Base-by-base conservation (phyloP, 305 asterid species). In the Fraxinus ornus region DNA sequence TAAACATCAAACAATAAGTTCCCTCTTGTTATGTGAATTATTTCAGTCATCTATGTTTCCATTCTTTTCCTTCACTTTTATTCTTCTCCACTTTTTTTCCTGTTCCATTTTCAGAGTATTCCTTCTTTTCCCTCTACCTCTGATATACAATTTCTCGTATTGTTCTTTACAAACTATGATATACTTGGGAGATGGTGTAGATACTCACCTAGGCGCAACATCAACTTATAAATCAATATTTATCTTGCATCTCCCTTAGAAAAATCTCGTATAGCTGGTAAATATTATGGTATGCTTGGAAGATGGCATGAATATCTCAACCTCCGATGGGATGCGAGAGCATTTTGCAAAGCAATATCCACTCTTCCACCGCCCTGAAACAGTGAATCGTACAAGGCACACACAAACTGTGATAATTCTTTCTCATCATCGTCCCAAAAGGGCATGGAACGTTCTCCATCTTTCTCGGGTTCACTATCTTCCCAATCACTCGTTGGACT, bases 401-500 rank as follows among this genome's bases (percentile, higher is more conserved):
- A 88, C 73, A 96, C 88, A 74, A 94, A 94, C 81, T 90, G 93
- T 81, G 97, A 91, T 85, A 94, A 81, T 72, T 94, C 97, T 82
- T 95, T 97, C 91, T 96, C 98, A 26, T 93, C 97, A 33, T 94
- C 98, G 28, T 96, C 98, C 98, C 98, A 95, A 60, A 95, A 47
- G 99, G 97, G 84, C 79, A 82, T 79, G 0, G 94, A 77, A 5
- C 39, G 89, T 78, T 89, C 94, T 78, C 89, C 97, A 7, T 76
- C 82, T 82, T 89, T 92, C 60, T 93, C 98, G 1, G 93, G 93
- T 49, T 93, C 98, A 70, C 94, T 93, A 39, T 94, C 98, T 81
- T 97, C 99, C 99, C 99, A 97, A 76, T 97, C 99, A 80, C 98
- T 95, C 15, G 81, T 87, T 37, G 98, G 97, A 79, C 97, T 91